A percentile compares a stretch with the other conserved stretches of the same genome.
Evolutionary conservation across 2,329 filamentous ascomycete species (phyloP).

Genomic region (Botrytis tulipae): DNA sequence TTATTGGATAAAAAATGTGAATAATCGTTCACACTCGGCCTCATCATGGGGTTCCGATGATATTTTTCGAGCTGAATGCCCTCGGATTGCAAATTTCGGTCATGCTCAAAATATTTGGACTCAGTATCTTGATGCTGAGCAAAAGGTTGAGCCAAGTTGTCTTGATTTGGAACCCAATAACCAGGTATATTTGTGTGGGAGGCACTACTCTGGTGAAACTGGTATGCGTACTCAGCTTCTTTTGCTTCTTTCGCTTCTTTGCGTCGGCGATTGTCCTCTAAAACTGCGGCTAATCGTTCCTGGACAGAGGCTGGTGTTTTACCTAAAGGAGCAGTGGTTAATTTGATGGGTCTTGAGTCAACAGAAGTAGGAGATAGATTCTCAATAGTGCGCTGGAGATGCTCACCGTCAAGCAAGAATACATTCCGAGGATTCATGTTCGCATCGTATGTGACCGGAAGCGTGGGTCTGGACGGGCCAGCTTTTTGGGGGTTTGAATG

Average conservation of each 20-base stretch:
- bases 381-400: fast-evolving
- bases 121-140: fast-evolving
- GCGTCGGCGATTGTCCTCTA: background rate
- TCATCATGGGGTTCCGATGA: fast-evolving
- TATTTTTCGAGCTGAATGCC: fast-evolving
- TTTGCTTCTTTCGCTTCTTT: background rate
- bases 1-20: fast-evolving
- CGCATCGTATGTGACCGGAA: background rate
- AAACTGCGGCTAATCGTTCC: background rate
- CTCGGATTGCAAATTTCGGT: background rate
- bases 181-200: too few relatives aligned
- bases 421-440: background rate
- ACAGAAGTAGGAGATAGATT: fast-evolving
- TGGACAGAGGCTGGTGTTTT: background rate
- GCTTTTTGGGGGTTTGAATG: background rate
- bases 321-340: background rate
- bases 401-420: background rate
- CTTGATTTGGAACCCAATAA: too few relatives aligned
- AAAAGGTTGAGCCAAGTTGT: background rate
- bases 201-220: fast-evolving
- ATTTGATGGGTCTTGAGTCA: too few relatives aligned
- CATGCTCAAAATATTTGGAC: fast-evolving
- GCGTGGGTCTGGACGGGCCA: too few relatives aligned
- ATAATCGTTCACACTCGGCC: too few relatives aligned
- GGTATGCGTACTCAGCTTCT: too few relatives aligned